Base-by-base conservation (phyloP, 192 early-diverging fungal genomes). In the Mortierella alpina region DNA sequence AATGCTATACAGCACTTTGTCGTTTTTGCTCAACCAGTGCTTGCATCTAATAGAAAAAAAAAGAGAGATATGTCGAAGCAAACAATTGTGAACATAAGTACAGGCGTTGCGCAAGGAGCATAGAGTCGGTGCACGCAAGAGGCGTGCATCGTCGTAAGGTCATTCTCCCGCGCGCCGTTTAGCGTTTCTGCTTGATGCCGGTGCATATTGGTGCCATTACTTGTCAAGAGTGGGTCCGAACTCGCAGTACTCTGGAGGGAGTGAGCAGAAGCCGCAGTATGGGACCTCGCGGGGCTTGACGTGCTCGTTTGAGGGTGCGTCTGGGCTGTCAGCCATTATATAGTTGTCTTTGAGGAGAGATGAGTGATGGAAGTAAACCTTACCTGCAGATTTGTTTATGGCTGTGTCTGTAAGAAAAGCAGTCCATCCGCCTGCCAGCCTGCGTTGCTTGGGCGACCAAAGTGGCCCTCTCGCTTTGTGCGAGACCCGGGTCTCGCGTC, bases 171-270 rank as follows among this genome's bases (percentile, higher is more conserved):
- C 23, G 31, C 23, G 13, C 42, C 46, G 2, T 41, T 61, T 46
- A 18, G 46, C 12, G 45, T 57, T 57, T 40, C 4, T 11, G 40
- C 20, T n/a, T 7, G 45, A 52, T 53, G 64, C 44, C 13, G 49
- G 40, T 55, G 39, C 52, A 57, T 42, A 31, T 14, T 23, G 53
- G 41, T 23, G 65, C 41, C 53, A 42, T 49, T 79, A 98, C 73
- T 94, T 92, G 63, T 92, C 91, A 49, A 88, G 82, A 17, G 93
- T 92, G 31, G 92, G 90, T n/a, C 92, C 89, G 65, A 93, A 96
- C 86, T 95, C 95, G 86, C 97, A 98, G 85, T 95, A 98, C 93
- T 95, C 73, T 22, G 76, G 76, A 6, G 76, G 76, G 39, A 79
- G 44, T 15, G 76, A 79, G 76, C 76, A 79, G 57, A 79, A 79